phyloP scores from a whole-genome alignment of 345 rosid genomes.

The Lumnitzera littorea region DNA sequence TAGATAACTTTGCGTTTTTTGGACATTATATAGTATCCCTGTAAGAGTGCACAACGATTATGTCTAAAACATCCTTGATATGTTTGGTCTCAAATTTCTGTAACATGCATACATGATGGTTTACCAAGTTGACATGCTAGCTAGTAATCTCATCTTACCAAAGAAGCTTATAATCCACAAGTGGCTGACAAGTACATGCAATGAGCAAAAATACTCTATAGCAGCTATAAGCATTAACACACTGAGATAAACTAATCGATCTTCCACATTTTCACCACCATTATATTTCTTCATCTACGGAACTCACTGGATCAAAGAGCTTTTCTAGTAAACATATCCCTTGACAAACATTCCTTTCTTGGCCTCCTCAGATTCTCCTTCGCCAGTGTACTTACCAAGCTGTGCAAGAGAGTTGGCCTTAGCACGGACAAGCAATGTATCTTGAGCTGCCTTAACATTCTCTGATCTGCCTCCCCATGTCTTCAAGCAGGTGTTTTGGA shows the following conservation, averaged over 20 bases:
- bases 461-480: constrained; percentile 89
- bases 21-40: too few relatives aligned
- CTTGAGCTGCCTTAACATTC: constrained; percentile 84
- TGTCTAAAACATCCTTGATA: too few relatives aligned
- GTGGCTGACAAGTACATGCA: constrained; percentile 1
- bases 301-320: background rate
- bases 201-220: constrained; percentile 3
- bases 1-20: too few relatives aligned
- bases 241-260: background rate
- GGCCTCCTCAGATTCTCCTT: constrained; percentile 92
- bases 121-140: too few relatives aligned
- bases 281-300: background rate
- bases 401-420: constrained; percentile 88
- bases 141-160: constrained; percentile 1
- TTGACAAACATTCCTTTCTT: constrained; percentile 89
- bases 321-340: constrained; percentile 61
- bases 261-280: constrained; percentile 1
- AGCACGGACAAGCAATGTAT: constrained; percentile 60
- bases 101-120: background rate
- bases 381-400: constrained; percentile 88
- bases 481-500: constrained; percentile 91
- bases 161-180: background rate
- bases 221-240: constrained; percentile 4
- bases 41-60: too few relatives aligned
- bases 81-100: too few relatives aligned